Conservation (phyloP, 495 filamentous ascomycete species). For the Annulohypoxylon nitens region DNA sequence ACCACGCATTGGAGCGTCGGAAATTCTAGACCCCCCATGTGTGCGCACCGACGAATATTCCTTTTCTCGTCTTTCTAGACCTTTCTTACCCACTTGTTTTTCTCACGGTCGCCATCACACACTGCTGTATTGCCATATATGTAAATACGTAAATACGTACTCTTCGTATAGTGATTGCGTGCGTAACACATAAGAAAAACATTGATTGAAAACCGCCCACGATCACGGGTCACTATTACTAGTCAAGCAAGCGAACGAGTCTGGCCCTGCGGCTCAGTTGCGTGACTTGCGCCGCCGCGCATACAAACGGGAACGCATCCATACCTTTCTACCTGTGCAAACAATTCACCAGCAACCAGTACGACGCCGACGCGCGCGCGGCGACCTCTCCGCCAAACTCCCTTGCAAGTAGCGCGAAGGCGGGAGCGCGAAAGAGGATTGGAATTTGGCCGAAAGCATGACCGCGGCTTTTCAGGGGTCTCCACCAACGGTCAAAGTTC, state of each 20-base stretch:
- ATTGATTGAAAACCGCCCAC: neutral
- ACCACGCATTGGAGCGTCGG: constrained; percentile 29
- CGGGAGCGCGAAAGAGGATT: constrained; percentile 11
- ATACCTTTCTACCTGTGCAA: neutral
- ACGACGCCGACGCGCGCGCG: constrained; percentile 2
- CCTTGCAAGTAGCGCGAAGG: neutral
- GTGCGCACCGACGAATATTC: constrained; percentile 22
- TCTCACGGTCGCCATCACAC: neutral
- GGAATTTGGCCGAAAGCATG: constrained; percentile 41
- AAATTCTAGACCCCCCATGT: constrained; percentile 39
- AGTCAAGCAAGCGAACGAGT: neutral
- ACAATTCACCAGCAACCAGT: neutral
- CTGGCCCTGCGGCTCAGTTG: constrained; percentile 42
- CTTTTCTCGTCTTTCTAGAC: constrained; percentile 27
- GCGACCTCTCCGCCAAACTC: neutral
- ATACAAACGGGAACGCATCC: too few relatives aligned
- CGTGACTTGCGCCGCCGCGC: constrained; percentile 13
- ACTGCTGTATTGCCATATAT: too few relatives aligned
- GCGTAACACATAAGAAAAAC: neutral
- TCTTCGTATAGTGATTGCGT: neutral
- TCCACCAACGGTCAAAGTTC: constrained; percentile 12
- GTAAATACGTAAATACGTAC: too few relatives aligned
- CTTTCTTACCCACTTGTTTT: constrained; percentile 27
- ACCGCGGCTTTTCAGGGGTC: constrained; percentile 34
- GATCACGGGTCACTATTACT: constrained; percentile 4